phyloP scores from a whole-genome alignment of 352 stramenopile genomes.

The Globisporangium okanoganense region DNA sequence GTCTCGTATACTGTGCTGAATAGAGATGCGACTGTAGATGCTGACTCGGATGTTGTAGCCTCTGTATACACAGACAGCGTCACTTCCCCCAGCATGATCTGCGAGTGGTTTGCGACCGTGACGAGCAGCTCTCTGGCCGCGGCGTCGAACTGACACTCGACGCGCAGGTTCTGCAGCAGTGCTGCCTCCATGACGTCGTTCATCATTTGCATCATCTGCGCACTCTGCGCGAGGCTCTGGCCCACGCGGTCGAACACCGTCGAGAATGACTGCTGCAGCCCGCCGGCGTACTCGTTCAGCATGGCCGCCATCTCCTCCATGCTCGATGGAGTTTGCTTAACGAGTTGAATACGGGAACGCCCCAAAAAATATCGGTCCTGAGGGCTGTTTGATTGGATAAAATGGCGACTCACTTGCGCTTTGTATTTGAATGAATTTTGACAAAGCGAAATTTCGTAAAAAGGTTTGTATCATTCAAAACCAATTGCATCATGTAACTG shows the following conservation, averaged over 20 bases:
- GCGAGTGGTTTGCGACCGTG: conserved; percentile 47
- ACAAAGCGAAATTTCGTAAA: not conserved
- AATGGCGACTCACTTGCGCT: too few species aligned
- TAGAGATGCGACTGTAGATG: conserved; percentile 2
- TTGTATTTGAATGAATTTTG: not conserved
- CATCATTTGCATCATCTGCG: conserved; percentile 80
- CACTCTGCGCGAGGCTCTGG: conserved; percentile 61
- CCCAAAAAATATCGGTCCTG: too few species aligned
- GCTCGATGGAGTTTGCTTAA: not conserved
- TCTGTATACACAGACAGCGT: conserved; percentile 21
- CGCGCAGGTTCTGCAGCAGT: conserved; percentile 60
- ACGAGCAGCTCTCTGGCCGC: conserved; percentile 20
- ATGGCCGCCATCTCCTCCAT: conserved; percentile 74
- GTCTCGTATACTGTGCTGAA: conserved; percentile 17
- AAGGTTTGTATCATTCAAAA: not conserved
- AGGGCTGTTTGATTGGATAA: too few species aligned
- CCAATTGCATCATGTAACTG: too few species aligned
- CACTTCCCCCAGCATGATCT: conserved; percentile 42
- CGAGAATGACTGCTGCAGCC: conserved; percentile 70
- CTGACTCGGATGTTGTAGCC: conserved; percentile 10
- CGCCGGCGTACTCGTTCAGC: conserved; percentile 53
- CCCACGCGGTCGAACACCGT: conserved; percentile 65
- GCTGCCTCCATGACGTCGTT: conserved; percentile 78
- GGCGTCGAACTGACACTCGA: conserved; percentile 24
- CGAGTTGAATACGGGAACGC: too few species aligned